Base-by-base conservation (phyloP, 129 eudicot species). In the Flaveria bidentis region DNA sequence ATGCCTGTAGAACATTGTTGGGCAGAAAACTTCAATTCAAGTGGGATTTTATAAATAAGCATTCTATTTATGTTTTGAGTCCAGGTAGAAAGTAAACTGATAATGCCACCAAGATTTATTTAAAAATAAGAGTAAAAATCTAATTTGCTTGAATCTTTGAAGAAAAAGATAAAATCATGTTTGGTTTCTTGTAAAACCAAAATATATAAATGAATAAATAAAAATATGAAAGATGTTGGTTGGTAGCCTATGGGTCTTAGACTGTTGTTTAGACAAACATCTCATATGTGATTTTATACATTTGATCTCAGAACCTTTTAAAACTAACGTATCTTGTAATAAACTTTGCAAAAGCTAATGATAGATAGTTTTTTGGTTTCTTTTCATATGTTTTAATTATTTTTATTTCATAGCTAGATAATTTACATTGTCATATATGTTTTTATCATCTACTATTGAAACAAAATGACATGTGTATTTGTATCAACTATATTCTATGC, bases 81-180 rank as follows among this genome's bases (percentile, higher is more conserved):
- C 39, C 18, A 44, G 23, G 56, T 20, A 10, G 52, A 22, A 51
- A 51, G 53, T 50, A 28, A 52, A 30, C 22, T 20, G 22, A 20
- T 20, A 20, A 20, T 20, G 22, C 22, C 22, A 20, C 22, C 22
- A 20, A 20, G 22, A 20, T 20, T 20, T 20, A 20, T 20, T 20
- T 20, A 20, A 20, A 20, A 20, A 20, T 20, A 20, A 20, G 22
- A 20, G 22, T 20, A 20, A 20, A 20, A 20, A 20, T 0, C 22
- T 20, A 20, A 0, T 20, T 20, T 73, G 44, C 44, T 36, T 72
- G 41, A 56, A 56, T 57, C 14, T 73, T 73, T 44, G 56, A 73
- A 39, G 77, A 51, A 58, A 73, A 57, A 73, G 6, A 72, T 53
- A 55, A 71, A n/a, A 13, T 57, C 50, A 36, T 52, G 53, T 53